Evolutionary conservation across 495 filamentous ascomycete species (phyloP).

Genomic region (Penicillium arizonense): DNA sequence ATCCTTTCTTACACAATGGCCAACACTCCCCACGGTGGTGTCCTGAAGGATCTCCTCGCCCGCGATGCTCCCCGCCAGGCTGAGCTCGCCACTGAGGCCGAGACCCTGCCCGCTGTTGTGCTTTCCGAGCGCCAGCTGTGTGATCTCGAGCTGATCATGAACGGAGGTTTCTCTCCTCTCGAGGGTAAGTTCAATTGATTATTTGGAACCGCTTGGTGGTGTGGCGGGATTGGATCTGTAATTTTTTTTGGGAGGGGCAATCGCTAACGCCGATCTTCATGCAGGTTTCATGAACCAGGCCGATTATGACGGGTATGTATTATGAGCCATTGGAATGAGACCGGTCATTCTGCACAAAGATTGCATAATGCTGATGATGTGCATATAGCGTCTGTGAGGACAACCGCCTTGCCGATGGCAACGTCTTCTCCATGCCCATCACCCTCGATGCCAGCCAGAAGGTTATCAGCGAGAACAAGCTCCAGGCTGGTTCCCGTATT

Average conservation of each 20-base stretch:
- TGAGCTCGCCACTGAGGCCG: slow-evolving; percentile 78
- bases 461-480: slow-evolving; percentile 65
- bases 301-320: slow-evolving; percentile 87
- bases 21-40: slow-evolving; percentile 89
- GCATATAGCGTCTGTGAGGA: slow-evolving; percentile 80
- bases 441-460: slow-evolving; percentile 80
- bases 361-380: slow-evolving; percentile 9
- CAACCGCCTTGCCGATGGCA: slow-evolving; percentile 80
- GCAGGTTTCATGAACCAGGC: slow-evolving; percentile 94
- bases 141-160: slow-evolving; percentile 94
- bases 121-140: slow-evolving; percentile 93
- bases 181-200: slow-evolving; percentile 66
- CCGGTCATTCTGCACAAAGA: neutral
- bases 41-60: slow-evolving; percentile 94
- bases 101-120: slow-evolving; percentile 78
- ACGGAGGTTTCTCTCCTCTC: slow-evolving; percentile 93
- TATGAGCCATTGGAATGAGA: slow-evolving; percentile 13
- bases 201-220: neutral
- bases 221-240: neutral
- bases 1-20: slow-evolving; percentile 48
- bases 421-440: slow-evolving; percentile 96
- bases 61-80: slow-evolving; percentile 77
- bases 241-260: slow-evolving; percentile 19
- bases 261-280: slow-evolving; percentile 28
- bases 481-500: slow-evolving; percentile 77